phyloP scores from a whole-genome alignment of 495 filamentous ascomycete genomes.

The Thermothielavioides terrestris region DNA sequence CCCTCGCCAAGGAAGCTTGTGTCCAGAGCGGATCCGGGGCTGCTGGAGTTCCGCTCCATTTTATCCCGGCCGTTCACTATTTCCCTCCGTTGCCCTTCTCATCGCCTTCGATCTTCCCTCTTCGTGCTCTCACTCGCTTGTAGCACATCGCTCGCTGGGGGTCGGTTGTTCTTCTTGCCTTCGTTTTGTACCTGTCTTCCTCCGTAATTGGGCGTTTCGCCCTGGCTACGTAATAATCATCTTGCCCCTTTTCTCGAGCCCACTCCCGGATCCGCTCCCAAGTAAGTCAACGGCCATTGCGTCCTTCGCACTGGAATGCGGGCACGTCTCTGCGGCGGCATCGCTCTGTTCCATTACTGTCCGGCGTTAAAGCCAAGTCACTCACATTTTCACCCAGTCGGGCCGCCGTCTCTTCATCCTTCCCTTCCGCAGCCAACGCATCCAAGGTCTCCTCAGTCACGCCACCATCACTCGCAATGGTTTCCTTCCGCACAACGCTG shows the following conservation, averaged over 20 bases:
- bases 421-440: background rate
- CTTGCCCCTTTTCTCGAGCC: constrained; percentile 5
- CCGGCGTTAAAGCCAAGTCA: background rate
- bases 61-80: constrained; percentile 13
- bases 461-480: constrained; percentile 29
- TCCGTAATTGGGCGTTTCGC: constrained; percentile 4
- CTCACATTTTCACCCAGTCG: constrained; percentile 7
- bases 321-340: constrained; percentile 3
- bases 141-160: constrained; percentile 3
- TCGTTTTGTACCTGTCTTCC: constrained; percentile 8
- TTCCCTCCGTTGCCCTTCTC: constrained; percentile 9
- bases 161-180: constrained; percentile 11
- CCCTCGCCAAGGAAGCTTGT: constrained; percentile 15
- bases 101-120: constrained; percentile 8
- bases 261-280: background rate
- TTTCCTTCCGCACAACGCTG: constrained; percentile 35
- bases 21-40: constrained; percentile 7
- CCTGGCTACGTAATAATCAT: background rate
- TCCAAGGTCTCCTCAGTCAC: background rate
- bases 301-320: constrained; percentile 1
- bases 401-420: background rate
- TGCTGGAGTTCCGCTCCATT: constrained; percentile 1
- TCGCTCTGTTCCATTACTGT: background rate
- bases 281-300: constrained; percentile 5
- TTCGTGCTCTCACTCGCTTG: constrained; percentile 25